Evolutionary conservation across 1,139 yeast species (phyloP).

Genomic region (Pichia terricola): DNA sequence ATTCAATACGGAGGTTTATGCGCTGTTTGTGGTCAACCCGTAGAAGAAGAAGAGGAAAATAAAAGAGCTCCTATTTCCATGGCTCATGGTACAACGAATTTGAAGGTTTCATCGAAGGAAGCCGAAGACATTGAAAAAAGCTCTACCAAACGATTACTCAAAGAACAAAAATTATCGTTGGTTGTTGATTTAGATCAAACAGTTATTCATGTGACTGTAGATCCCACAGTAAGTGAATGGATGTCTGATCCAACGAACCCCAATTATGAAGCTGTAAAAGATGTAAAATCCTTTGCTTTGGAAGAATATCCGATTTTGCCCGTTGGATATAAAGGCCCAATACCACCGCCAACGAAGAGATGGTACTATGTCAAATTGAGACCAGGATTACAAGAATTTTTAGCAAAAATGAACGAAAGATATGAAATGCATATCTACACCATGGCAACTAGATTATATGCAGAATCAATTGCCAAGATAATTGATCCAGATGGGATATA

Average conservation of each 20-base stretch:
- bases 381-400: constrained; percentile 74
- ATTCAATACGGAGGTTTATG: constrained; percentile 96
- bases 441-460: constrained; percentile 97
- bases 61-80: constrained; percentile 80
- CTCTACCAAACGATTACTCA: constrained; percentile 51
- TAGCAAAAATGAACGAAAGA: constrained; percentile 48
- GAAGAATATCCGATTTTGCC: constrained; percentile 66
- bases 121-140: constrained; percentile 74
- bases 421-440: constrained; percentile 95
- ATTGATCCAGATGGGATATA: constrained; percentile 83
- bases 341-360: constrained; percentile 48
- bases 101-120: constrained; percentile 76
- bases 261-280: constrained; percentile 73
- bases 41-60: constrained; percentile 75
- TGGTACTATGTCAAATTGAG: constrained; percentile 90
- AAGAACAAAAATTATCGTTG: constrained; percentile 63
- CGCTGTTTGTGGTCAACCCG: constrained; percentile 81
- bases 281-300: constrained; percentile 66
- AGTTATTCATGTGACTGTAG: constrained; percentile 95
- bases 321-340: constrained; percentile 47
- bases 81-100: constrained; percentile 84
- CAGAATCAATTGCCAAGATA: constrained; percentile 78
- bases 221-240: constrained; percentile 97
- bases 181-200: constrained; percentile 98
- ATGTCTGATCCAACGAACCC: constrained; percentile 79